phyloP scores from a whole-genome alignment of 2,329 filamentous ascomycete genomes.

The Botryotinia calthae region DNA sequence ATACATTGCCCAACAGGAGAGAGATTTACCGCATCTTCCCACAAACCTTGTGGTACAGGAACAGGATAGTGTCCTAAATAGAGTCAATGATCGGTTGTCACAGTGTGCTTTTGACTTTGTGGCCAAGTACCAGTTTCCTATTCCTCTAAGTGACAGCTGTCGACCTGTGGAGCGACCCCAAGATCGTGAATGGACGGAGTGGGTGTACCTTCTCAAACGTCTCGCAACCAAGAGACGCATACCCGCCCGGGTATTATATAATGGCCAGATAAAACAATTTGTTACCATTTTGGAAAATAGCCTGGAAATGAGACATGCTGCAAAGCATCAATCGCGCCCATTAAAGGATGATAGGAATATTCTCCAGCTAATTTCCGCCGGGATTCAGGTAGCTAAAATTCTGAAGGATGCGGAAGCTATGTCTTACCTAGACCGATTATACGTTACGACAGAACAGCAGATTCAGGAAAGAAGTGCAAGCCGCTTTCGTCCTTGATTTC shows the following conservation, averaged over 20 bases:
- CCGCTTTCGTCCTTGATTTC: conserved; percentile 33
- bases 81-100: conserved; percentile 81
- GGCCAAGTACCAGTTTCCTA: conserved; percentile 87
- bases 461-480: conserved; percentile 63
- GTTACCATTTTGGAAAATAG: conserved; percentile 87
- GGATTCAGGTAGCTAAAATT: conserved; percentile 84
- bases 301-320: conserved; percentile 81
- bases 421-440: conserved; percentile 64
- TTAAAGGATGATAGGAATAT: conserved; percentile 88
- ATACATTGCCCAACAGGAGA: conserved; percentile 72
- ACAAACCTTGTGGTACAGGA: conserved; percentile 81
- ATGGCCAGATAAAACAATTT: conserved; percentile 88
- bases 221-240: conserved; percentile 84
- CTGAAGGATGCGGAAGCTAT: conserved; percentile 59
- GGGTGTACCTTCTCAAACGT: conserved; percentile 83
- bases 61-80: conserved; percentile 75
- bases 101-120: conserved; percentile 89
- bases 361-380: conserved; percentile 80
- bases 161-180: conserved; percentile 70
- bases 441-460: conserved; percentile 75
- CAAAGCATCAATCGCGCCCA: conserved; percentile 77
- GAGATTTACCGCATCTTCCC: conserved; percentile 76
- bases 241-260: conserved; percentile 78
- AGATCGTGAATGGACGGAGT: conserved; percentile 87
- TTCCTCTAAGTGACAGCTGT: conserved; percentile 76